Evolutionary conservation across 257 asterid species (phyloP).

Genomic region (Catharanthus roseus): DNA sequence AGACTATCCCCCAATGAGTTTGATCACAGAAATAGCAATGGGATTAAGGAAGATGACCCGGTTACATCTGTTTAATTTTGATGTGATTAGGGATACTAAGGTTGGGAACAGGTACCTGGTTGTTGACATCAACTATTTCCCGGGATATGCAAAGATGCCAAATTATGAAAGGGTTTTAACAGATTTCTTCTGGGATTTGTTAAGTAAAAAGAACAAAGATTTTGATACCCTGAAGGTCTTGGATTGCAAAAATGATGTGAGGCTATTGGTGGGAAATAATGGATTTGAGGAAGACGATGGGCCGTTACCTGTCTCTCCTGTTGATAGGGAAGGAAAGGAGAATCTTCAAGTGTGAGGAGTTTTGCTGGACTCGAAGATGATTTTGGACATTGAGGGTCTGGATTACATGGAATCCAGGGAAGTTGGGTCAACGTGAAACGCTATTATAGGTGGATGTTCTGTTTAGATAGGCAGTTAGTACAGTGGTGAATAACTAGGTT

Average conservation of each 20-base stretch:
- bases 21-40: slow-evolving; percentile 50
- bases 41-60: slow-evolving; percentile 50
- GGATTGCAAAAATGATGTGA: slow-evolving; percentile 27
- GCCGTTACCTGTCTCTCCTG: slow-evolving; percentile 30
- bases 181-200: slow-evolving; percentile 55
- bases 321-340: slow-evolving; percentile 42
- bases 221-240: slow-evolving; percentile 19
- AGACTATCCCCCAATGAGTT: slow-evolving; percentile 59
- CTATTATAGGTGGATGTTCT: slow-evolving; percentile 10
- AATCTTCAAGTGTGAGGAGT: slow-evolving; percentile 37
- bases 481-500: slow-evolving; percentile 46
- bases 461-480: slow-evolving; percentile 30
- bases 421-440: slow-evolving; percentile 2
- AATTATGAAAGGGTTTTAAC: slow-evolving; percentile 57
- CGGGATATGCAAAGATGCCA: slow-evolving; percentile 79
- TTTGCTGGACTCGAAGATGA: background rate
- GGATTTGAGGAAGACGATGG: slow-evolving; percentile 44
- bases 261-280: slow-evolving; percentile 34
- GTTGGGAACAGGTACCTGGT: slow-evolving; percentile 63
- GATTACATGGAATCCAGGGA: background rate
- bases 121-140: slow-evolving; percentile 71
- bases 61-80: slow-evolving; percentile 60
- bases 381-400: background rate
- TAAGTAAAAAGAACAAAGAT: slow-evolving; percentile 22
- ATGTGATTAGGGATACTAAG: slow-evolving; percentile 63